Percentiles rank a stretch among this genome's conserved stretches.
Evolutionary conservation across 768 basidiomycete species (phyloP).

Genomic region (Leccinum ochraceum): DNA sequence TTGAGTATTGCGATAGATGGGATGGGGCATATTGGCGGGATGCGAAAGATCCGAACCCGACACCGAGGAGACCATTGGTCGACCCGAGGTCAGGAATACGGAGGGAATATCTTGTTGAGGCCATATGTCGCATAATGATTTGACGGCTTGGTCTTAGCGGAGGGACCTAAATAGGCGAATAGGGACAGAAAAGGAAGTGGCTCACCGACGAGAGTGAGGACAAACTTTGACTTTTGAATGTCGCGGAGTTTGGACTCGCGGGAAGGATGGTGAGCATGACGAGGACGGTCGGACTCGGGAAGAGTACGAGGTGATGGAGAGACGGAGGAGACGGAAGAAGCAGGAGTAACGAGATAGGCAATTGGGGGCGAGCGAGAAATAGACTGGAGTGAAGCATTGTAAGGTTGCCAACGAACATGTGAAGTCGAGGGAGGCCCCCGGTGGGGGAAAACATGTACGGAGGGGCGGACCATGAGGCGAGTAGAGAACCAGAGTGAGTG

Average conservation of each 20-base stretch:
- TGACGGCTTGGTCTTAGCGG: slow-evolving; percentile 71
- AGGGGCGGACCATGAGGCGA: slow-evolving; percentile 35
- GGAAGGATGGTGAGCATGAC: slow-evolving; percentile 35
- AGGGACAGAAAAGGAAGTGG: slow-evolving; percentile 11
- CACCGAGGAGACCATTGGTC: slow-evolving; percentile 23
- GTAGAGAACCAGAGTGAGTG: slow-evolving; percentile 1
- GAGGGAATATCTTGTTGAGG: slow-evolving; percentile 70
- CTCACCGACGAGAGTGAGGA: slow-evolving; percentile 70
- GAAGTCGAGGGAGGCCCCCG: slow-evolving; percentile 65
- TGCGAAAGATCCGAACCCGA: slow-evolving; percentile 14
- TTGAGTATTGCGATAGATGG: slow-evolving; percentile 38
- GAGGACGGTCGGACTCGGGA: slow-evolving; percentile 37
- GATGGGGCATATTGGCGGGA: background rate
- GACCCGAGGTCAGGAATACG: slow-evolving; percentile 48
- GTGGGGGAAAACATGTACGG: slow-evolving; percentile 61
- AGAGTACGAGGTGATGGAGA: slow-evolving; percentile 40
- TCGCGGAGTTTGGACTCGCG: slow-evolving; percentile 41
- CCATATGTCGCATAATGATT: slow-evolving; percentile 79
- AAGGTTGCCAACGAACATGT: slow-evolving; percentile 83
- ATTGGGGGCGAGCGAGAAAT: slow-evolving; percentile 38
- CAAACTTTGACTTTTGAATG: slow-evolving; percentile 63
- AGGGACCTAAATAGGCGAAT: slow-evolving; percentile 12
- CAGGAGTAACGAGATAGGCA: slow-evolving; percentile 57
- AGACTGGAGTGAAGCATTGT: slow-evolving; percentile 47
- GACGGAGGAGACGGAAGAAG: slow-evolving; percentile 52